Base-by-base conservation (phyloP, 2,329 filamentous ascomycete genomes). In the Nigrograna mackinnonii region DNA sequence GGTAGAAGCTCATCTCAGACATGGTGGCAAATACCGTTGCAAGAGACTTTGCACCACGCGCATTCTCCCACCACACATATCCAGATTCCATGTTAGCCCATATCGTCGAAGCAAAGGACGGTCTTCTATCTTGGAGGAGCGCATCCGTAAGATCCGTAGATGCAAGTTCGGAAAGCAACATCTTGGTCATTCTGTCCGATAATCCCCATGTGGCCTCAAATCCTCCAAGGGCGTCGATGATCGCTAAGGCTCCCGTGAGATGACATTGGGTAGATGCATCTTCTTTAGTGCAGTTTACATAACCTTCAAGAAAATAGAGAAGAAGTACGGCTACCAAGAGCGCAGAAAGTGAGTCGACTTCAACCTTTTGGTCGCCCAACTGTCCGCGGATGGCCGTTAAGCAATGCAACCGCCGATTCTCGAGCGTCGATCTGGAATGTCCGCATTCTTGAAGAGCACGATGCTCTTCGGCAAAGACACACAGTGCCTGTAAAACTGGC, bases 151-250 rank as follows among this genome's bases (percentile, higher is more conserved):
- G 39, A 41, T 52, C 49, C 5, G 49, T 52, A 18, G 49, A 50
- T 24, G 49, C 49, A 20, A 52, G 39, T 38, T 52, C 47, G 6
- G 46, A 50, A 6, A 52, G 38, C 4, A 52, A 39, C 47, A 52
- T 50, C 17, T 42, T 44, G 1, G 39, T 44, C 14, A 44, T 41
- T 20, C 36, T 44, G 18, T 47, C 43, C 4, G 40, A 47, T 5
- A 39, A 36, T 17, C 21, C 32, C 36, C 39, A 44, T 6, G 41
- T 41, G 11, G 43, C 28, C 21, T 41, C 26, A 11, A 52, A 47
- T 5, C 87, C 4, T 89, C 87, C 12, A 82, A 87, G 54, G 88
- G 87, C 33, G 88, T 96, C 52, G 80, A 91, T 68, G 83, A 85
- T 41, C 82, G 82, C 36, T 85, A 95, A 72, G 87, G 86, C 64